phyloP scores from a whole-genome alignment of 2,329 filamentous ascomycete genomes.

The Talaromyces sp. region DNA sequence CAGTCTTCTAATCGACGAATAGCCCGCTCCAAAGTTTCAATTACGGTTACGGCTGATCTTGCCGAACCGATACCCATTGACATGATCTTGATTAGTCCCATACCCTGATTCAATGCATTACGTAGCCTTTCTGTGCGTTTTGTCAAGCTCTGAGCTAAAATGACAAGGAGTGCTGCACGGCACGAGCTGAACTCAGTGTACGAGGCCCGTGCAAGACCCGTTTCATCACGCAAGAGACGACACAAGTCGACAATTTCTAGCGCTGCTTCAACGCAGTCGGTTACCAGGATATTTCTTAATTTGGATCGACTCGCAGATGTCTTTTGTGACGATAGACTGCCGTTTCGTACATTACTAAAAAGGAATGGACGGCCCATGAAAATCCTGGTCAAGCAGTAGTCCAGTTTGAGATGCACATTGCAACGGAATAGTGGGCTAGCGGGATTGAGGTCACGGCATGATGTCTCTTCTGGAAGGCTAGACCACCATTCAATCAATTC shows the following conservation, averaged over 20 bases:
- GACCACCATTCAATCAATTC: conserved; percentile 44
- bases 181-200: conserved; percentile 58
- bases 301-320: conserved; percentile 33
- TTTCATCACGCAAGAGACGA: conserved; percentile 48
- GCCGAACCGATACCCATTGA: conserved; percentile 53
- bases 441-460: conserved; percentile 43
- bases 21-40: conserved; percentile 52
- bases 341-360: conserved; percentile 39
- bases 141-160: conserved; percentile 39
- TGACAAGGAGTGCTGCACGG: conserved; percentile 53
- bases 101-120: conserved; percentile 48
- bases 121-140: conserved; percentile 44
- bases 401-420: conserved; percentile 52
- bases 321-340: conserved; percentile 29
- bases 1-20: conserved; percentile 47
- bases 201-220: conserved; percentile 53
- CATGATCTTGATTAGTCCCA: conserved; percentile 53
- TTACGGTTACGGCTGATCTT: conserved; percentile 52
- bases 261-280: conserved; percentile 53
- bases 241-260: conserved; percentile 52
- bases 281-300: conserved; percentile 43
- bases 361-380: conserved; percentile 56
- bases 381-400: conserved; percentile 53
- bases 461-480: conserved; percentile 35
- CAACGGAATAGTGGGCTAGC: conserved; percentile 45